Conservation (phyloP, 805 yeast genomes). For the Candida sithepensis region DNA sequence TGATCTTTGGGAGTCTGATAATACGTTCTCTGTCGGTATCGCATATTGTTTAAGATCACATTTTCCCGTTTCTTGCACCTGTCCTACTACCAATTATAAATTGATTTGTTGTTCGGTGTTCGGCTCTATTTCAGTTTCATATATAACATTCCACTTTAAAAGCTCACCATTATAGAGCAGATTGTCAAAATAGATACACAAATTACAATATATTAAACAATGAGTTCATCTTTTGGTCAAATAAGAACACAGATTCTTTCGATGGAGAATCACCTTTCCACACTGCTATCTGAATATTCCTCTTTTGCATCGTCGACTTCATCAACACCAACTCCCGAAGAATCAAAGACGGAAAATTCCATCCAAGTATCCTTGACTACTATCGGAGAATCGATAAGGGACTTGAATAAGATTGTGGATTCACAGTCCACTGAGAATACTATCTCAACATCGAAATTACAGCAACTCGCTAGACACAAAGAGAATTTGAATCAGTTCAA, state of each 20-base stretch:
- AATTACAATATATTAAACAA: neutral
- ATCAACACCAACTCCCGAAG: constrained; percentile 47
- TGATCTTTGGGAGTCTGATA: no score
- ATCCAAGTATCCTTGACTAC: constrained; percentile 50
- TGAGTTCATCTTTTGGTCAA: constrained; percentile 53
- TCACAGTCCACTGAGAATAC: constrained; percentile 32
- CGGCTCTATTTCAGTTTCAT: no score
- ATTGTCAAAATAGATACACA: neutral
- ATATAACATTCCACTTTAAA: no score
- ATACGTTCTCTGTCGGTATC: no score
- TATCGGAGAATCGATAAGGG: constrained; percentile 49
- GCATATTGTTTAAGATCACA: no score
- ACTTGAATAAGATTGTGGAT: constrained; percentile 53
- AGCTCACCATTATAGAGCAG: no score
- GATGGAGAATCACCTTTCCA: constrained; percentile 66
- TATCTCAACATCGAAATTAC: constrained; percentile 68
- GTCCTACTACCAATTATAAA: no score
- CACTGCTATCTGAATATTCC: constrained; percentile 49
- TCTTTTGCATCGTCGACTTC: constrained; percentile 50
- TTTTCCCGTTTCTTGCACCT: no score
- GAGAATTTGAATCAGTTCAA: constrained; percentile 72
- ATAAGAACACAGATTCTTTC: constrained; percentile 64
- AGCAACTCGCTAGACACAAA: constrained; percentile 78
- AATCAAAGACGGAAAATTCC: constrained; percentile 38
- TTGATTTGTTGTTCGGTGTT: no score